phyloP scores from a whole-genome alignment of 2,329 filamentous ascomycete species.

The Penicillium fuscoglaucum region DNA sequence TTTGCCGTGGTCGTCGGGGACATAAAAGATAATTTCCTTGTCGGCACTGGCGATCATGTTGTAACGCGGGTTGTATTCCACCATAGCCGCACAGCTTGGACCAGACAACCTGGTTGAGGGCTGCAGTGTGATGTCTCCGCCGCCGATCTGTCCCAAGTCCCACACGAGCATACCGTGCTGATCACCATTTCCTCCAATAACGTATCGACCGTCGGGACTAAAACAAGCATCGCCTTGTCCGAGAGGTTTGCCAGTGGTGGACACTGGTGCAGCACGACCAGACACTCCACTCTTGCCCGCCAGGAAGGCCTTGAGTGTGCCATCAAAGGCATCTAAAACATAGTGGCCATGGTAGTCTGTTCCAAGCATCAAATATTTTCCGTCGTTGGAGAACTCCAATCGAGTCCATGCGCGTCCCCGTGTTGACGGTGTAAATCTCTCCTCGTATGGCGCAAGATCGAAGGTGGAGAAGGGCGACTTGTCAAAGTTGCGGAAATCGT shows the following conservation, averaged over 20 bases:
- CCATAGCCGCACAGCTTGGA: slow-evolving; percentile 65
- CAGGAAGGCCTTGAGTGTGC: slow-evolving; percentile 73
- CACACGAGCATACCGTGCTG: slow-evolving; percentile 77
- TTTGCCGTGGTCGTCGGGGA: slow-evolving; percentile 61
- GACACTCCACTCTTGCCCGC: slow-evolving; percentile 49
- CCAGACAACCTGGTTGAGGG: slow-evolving; percentile 43
- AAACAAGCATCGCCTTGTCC: slow-evolving; percentile 79
- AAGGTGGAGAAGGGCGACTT: slow-evolving; percentile 86
- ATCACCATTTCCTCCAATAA: slow-evolving; percentile 73
- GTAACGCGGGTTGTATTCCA: slow-evolving; percentile 86
- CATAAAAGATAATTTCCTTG: slow-evolving; percentile 76
- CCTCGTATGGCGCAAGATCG: slow-evolving; percentile 65
- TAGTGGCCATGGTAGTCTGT: slow-evolving; percentile 86
- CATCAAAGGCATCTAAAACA: slow-evolving; percentile 89
- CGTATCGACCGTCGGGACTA: slow-evolving; percentile 82
- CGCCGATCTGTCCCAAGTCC: slow-evolving; percentile 66
- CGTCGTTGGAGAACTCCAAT: slow-evolving; percentile 94
- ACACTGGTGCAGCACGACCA: slow-evolving; percentile 51
- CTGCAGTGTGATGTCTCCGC: slow-evolving; percentile 55
- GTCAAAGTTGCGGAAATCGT: slow-evolving; percentile 91
- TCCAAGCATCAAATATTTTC: slow-evolving; percentile 78
- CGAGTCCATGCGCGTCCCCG: slow-evolving; percentile 70
- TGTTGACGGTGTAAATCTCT: slow-evolving; percentile 53
- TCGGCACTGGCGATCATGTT: slow-evolving; percentile 92
- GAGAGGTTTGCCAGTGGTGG: slow-evolving; percentile 55